Percentiles rank a stretch among this genome's conserved stretches.
Conservation (phyloP, 805 yeast species). For the Jamesozyma lodderae region DNA sequence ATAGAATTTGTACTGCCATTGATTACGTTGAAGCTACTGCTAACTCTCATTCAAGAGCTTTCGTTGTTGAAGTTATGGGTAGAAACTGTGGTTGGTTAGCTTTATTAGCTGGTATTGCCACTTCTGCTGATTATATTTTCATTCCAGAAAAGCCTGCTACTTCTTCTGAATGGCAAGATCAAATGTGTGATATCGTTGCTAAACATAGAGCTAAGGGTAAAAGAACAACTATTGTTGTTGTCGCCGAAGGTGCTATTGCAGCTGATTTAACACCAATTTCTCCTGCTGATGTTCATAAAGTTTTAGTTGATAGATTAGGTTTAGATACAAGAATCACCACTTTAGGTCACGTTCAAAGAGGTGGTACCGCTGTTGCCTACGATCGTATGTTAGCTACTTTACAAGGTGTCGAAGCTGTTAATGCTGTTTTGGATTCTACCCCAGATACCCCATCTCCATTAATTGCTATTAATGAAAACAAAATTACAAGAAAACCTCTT, state of each 20-base stretch:
- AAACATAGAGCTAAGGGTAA: conserved; percentile 64
- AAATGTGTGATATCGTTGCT: conserved; percentile 52
- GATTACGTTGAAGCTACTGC: conserved; percentile 84
- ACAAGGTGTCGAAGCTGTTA: conserved; percentile 77
- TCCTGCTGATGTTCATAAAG: conserved; percentile 55
- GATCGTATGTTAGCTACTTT: conserved; percentile 66
- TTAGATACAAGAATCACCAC: conserved; percentile 72
- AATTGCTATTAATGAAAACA: conserved; percentile 65
- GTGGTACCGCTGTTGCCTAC: conserved; percentile 72
- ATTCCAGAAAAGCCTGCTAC: conserved; percentile 74
- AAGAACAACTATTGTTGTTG: conserved; percentile 70
- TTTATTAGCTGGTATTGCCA: conserved; percentile 68
- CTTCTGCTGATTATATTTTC: conserved; percentile 72
- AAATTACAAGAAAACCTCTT: conserved; percentile 56
- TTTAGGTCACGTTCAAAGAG: conserved; percentile 75
- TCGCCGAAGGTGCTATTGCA: conserved; percentile 78
- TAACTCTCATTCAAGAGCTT: conserved; percentile 72
- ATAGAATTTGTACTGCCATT: conserved; percentile 59
- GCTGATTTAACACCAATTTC: conserved; percentile 59
- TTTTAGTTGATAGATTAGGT: conserved; percentile 54
- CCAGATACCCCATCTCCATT: conserved; percentile 72
- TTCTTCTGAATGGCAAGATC: conserved; percentile 54
- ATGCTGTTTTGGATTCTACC: conserved; percentile 58
- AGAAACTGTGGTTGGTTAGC: conserved; percentile 88
- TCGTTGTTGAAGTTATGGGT: conserved; percentile 83